phyloP scores from a whole-genome alignment of 2,329 filamentous ascomycete genomes.

The Karstenula rhodostoma region DNA sequence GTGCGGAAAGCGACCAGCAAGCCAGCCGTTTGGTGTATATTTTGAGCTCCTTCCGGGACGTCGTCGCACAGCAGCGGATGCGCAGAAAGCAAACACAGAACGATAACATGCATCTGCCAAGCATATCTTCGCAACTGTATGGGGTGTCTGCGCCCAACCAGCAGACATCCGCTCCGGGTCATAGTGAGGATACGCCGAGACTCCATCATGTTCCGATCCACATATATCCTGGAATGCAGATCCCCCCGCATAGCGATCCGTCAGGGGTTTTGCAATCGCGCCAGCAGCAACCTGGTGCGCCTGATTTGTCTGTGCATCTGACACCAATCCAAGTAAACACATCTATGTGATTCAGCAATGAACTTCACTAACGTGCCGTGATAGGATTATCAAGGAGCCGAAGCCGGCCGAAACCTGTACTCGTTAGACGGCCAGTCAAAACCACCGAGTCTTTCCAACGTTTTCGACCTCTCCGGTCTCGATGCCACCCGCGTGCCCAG shows the following conservation, averaged over 20 bases:
- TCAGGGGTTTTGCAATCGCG: conserved; percentile 19
- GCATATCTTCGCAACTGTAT: conserved; percentile 46
- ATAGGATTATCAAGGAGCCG: conserved; percentile 30
- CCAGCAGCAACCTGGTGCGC: conserved; percentile 19
- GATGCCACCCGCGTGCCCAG: conserved; percentile 44
- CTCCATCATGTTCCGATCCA: conserved; percentile 46
- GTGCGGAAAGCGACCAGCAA: conserved; percentile 51
- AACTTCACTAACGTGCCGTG: not conserved
- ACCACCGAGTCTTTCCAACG: conserved; percentile 41
- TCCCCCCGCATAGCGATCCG: conserved; percentile 31
- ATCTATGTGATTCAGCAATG: not conserved
- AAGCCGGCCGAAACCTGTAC: conserved; percentile 14
- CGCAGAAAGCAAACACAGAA: conserved; percentile 35
- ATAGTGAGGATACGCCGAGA: conserved; percentile 30
- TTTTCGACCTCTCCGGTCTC: conserved; percentile 49
- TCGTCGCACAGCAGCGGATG: conserved; percentile 42
- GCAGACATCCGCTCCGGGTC: conserved; percentile 12
- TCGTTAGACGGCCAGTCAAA: conserved; percentile 20
- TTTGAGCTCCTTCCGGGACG: conserved; percentile 49
- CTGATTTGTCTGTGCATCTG: conserved; percentile 40
- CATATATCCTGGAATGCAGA: conserved; percentile 48
- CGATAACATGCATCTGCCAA: conserved; percentile 36
- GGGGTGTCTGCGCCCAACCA: conserved; percentile 27
- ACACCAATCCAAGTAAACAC: conserved; percentile 29
- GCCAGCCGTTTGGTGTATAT: conserved; percentile 50